phyloP scores from a whole-genome alignment of 1,139 yeast species.

The Cylindricascospora bacillispora region DNA sequence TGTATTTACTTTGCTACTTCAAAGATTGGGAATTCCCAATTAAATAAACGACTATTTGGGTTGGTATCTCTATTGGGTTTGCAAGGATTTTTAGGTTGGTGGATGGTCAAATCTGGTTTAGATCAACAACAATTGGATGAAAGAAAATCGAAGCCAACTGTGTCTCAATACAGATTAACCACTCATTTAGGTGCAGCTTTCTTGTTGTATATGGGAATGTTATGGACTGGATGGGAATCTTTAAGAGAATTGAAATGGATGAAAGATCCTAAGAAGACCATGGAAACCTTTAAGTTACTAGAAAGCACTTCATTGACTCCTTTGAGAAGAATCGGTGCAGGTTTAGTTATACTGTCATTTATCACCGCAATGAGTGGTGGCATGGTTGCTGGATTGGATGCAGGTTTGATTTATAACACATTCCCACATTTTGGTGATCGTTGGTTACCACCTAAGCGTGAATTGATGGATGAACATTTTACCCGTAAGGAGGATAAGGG shows the following conservation, averaged over 20 bases:
- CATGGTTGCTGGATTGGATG: slow-evolving; percentile 95
- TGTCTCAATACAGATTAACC: slow-evolving; percentile 87
- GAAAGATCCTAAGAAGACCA: slow-evolving; percentile 42
- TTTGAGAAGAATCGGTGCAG: slow-evolving; percentile 43
- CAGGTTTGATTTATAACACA: slow-evolving; percentile 89
- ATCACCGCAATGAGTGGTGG: slow-evolving; percentile 95
- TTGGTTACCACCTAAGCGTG: slow-evolving; percentile 56
- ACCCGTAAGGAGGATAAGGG: slow-evolving; percentile 54
- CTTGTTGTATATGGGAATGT: slow-evolving; percentile 72
- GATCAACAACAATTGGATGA: slow-evolving; percentile 70
- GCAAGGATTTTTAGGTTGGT: slow-evolving; percentile 97
- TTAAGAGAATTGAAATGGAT: slow-evolving; percentile 64
- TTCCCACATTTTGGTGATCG: slow-evolving; percentile 93
- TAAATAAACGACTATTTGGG: slow-evolving; percentile 55
- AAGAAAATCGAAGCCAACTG: slow-evolving; percentile 84
- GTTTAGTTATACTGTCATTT: slow-evolving; percentile 56
- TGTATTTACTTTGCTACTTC: slow-evolving; percentile 67
- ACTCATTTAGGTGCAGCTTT: slow-evolving; percentile 94
- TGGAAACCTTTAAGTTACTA: slow-evolving; percentile 39
- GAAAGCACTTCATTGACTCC: slow-evolving; percentile 46
- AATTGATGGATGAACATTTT: slow-evolving; percentile 65
- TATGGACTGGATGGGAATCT: slow-evolving; percentile 80
- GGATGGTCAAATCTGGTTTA: slow-evolving; percentile 98
- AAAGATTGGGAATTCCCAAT: slow-evolving; percentile 53
- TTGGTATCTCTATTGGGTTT: slow-evolving; percentile 71